Percentiles rank a stretch among this genome's conserved stretches.
phyloP scores from a whole-genome alignment of 2,329 filamentous ascomycete species.

The Xylaria sp. region DNA sequence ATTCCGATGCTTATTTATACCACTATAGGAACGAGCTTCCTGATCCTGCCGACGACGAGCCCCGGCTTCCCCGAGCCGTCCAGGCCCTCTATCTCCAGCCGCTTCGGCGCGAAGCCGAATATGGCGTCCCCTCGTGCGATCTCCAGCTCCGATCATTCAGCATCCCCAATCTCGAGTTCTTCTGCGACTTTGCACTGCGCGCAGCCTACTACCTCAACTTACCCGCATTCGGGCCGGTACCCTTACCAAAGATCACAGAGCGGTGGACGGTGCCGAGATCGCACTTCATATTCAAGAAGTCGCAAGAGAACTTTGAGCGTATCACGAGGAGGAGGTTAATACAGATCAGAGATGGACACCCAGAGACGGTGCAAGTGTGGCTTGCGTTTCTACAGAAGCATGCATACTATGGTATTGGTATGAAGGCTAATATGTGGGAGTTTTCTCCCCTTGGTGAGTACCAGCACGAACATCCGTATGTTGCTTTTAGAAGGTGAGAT shows the following conservation, averaged over 20 bases:
- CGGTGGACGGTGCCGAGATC: constrained; percentile 92
- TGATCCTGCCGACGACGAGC: constrained; percentile 43
- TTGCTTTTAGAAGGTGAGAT: not conserved
- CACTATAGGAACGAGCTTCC: constrained; percentile 44
- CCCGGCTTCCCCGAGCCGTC: constrained; percentile 79
- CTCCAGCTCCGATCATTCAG: constrained; percentile 94
- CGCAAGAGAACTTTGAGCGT: constrained; percentile 96
- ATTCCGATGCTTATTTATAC: constrained; percentile 33
- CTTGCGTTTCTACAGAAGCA: constrained; percentile 92
- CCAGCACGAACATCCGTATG: not conserved
- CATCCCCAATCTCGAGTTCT: constrained; percentile 91
- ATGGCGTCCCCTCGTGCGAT: constrained; percentile 87
- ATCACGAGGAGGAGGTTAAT: constrained; percentile 87
- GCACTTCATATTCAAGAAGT: constrained; percentile 97
- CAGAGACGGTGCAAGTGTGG: constrained; percentile 91
- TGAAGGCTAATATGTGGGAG: constrained; percentile 99
- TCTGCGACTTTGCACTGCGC: constrained; percentile 91
- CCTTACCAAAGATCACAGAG: constrained; percentile 86
- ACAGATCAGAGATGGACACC: constrained; percentile 91
- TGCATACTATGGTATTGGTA: constrained; percentile 94
- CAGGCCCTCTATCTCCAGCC: constrained; percentile 89
- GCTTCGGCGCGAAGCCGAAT: constrained; percentile 76
- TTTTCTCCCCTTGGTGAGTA: constrained; percentile 76
- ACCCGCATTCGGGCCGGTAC: constrained; percentile 85
- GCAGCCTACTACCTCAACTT: constrained; percentile 94